phyloP scores from a whole-genome alignment of 2,329 filamentous ascomycete genomes.

The Paecilomyces variotii region DNA sequence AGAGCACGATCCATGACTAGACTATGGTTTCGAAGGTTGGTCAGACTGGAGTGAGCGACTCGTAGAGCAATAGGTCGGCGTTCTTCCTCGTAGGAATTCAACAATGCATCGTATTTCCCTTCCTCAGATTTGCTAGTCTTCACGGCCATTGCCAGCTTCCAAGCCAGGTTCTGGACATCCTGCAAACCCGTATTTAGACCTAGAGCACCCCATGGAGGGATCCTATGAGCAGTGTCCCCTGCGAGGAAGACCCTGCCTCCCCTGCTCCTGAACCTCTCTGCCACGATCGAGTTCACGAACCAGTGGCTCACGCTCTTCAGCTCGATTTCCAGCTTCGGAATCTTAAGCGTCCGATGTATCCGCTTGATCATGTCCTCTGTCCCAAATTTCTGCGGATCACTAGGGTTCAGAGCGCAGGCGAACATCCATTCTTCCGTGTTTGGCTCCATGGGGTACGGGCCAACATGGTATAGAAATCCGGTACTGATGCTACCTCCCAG shows the following conservation, averaged over 20 bases:
- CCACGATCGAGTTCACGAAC: conserved; percentile 20
- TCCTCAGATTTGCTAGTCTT: conserved; percentile 4
- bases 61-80: conserved; percentile 25
- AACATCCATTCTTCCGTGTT: conserved; percentile 28
- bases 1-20: conserved; percentile 24
- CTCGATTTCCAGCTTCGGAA: conserved; percentile 21
- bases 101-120: conserved; percentile 12
- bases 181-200: conserved; percentile 32
- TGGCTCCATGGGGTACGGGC: conserved; percentile 20
- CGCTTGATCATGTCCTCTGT: conserved; percentile 16
- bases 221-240: conserved; percentile 30
- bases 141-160: conserved; percentile 27
- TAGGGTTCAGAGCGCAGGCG: conserved; percentile 14
- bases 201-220: conserved; percentile 29
- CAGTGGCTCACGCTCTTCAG: conserved; percentile 25
- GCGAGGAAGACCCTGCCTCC: conserved; percentile 24
- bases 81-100: conserved; percentile 26
- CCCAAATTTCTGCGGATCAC: conserved; percentile 17
- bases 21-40: conserved; percentile 21
- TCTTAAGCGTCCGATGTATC: conserved; percentile 17
- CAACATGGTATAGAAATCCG: conserved; percentile 28
- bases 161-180: conserved; percentile 30
- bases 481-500: conserved; percentile 25
- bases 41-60: conserved; percentile 17
- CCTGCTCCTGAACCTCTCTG: conserved; percentile 17